phyloP scores from a whole-genome alignment of 345 rosid species.

The Cardiospermum halicacabum region DNA sequence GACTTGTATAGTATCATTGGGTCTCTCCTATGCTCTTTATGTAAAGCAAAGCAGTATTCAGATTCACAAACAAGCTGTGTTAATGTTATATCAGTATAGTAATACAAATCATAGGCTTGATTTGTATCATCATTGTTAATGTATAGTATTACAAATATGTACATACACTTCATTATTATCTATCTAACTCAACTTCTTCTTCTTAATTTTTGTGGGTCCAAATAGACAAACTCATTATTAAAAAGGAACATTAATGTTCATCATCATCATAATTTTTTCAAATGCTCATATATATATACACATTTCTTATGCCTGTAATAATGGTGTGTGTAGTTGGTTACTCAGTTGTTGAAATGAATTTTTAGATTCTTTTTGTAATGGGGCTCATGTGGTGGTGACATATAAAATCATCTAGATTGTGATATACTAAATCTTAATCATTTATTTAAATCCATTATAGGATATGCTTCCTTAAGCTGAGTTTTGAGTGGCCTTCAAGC shows the following conservation, averaged over 20 bases:
- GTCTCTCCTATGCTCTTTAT: constrained; percentile 11
- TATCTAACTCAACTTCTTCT: too few relatives aligned
- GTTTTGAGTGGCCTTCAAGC: background rate
- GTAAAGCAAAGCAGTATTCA: constrained; percentile 12
- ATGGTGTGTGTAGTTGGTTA: background rate
- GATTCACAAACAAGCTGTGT: constrained; percentile 4
- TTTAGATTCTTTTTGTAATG: background rate
- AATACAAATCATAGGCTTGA: too few relatives aligned
- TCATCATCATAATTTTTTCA: too few relatives aligned
- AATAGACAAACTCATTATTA: too few relatives aligned
- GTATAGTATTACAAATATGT: too few relatives aligned
- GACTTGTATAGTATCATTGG: constrained; percentile 10
- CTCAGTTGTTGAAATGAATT: background rate
- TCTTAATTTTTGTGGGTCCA: too few relatives aligned
- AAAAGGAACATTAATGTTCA: too few relatives aligned
- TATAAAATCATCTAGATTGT: constrained; percentile 1
- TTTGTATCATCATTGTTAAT: too few relatives aligned
- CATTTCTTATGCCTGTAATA: constrained; percentile 2
- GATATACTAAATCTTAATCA: background rate
- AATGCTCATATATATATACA: too few relatives aligned
- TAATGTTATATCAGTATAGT: too few relatives aligned
- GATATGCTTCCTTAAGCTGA: background rate
- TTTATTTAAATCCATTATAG: background rate
- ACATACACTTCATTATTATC: too few relatives aligned
- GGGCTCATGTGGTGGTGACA: background rate